Conservation (phyloP, 768 basidiomycete genomes). For the Amanita rubescens region DNA sequence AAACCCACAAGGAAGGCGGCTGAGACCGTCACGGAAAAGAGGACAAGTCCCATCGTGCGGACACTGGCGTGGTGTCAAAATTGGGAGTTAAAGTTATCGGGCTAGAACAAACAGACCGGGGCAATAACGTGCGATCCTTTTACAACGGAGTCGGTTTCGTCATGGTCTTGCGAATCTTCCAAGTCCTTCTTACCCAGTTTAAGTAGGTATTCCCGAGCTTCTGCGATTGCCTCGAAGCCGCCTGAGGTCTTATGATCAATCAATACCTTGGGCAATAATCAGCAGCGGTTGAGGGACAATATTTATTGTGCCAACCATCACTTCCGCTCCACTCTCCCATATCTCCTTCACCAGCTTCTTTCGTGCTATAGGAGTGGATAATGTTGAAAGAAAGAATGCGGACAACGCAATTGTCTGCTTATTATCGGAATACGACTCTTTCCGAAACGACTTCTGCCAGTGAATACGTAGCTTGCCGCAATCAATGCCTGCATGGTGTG, state of each 20-base stretch:
- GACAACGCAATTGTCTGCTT: conserved; percentile 63
- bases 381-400: conserved; percentile 78
- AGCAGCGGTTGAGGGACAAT: not conserved
- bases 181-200: conserved; percentile 51
- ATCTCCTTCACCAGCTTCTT: conserved; percentile 71
- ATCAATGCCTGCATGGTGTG: conserved; percentile 32
- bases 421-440: conserved; percentile 37
- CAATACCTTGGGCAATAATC: conserved; percentile 47
- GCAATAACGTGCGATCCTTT: conserved; percentile 80
- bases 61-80: conserved; percentile 43
- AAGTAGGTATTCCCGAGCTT: conserved; percentile 70
- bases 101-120: conserved; percentile 46
- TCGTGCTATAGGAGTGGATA: conserved; percentile 52
- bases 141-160: conserved; percentile 18
- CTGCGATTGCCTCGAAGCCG: conserved; percentile 75
- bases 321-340: conserved; percentile 88
- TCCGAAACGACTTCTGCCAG: conserved; percentile 54
- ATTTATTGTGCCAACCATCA: conserved; percentile 63
- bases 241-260: conserved; percentile 74
- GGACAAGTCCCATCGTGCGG: conserved; percentile 89
- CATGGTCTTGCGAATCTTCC: conserved; percentile 35
- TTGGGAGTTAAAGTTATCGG: conserved; percentile 4
- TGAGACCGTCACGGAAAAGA: conserved; percentile 48
- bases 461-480: conserved; percentile 35
- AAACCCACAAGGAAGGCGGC: conserved; percentile 67